phyloP scores from a whole-genome alignment of 208 protist species.

The Hexamita inflata region DNA sequence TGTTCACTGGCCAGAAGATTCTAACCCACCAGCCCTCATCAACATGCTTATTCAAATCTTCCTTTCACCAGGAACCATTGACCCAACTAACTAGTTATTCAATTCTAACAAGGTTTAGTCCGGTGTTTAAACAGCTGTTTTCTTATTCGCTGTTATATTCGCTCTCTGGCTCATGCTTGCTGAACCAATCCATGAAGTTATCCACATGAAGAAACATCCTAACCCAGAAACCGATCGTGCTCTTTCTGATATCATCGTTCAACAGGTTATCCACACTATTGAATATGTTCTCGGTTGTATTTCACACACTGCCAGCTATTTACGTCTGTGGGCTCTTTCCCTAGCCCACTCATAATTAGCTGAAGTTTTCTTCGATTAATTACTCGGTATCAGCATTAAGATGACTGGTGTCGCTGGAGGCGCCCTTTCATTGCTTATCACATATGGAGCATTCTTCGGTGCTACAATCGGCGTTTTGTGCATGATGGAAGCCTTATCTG shows the following conservation, averaged over 20 bases:
- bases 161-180: slow-evolving; percentile 26
- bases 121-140: slow-evolving; percentile 29
- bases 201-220: slow-evolving; percentile 9
- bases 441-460: slow-evolving; percentile 70
- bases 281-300: slow-evolving; percentile 93
- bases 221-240: slow-evolving; percentile 40
- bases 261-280: slow-evolving; percentile 97
- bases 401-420: neutral
- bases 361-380: slow-evolving; percentile 37
- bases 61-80: slow-evolving; percentile 48
- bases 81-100: neutral
- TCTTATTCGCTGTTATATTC: slow-evolving; percentile 27
- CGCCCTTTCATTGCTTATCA: slow-evolving; percentile 59
- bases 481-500: slow-evolving; percentile 90
- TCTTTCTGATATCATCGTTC: slow-evolving; percentile 77
- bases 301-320: slow-evolving; percentile 98
- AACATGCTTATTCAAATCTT: slow-evolving; percentile 79
- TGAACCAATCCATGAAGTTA: neutral
- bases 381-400: slow-evolving; percentile 14
- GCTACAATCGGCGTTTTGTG: slow-evolving; percentile 84
- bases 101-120: neutral
- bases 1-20: slow-evolving; percentile 14
- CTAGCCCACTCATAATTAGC: slow-evolving; percentile 76
- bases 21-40: slow-evolving; percentile 56
- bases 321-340: slow-evolving; percentile 98